Percentiles rank a stretch among this genome's conserved stretches.
Conservation (phyloP, 148 eudicot genomes). For the Polygonum maritimum region DNA sequence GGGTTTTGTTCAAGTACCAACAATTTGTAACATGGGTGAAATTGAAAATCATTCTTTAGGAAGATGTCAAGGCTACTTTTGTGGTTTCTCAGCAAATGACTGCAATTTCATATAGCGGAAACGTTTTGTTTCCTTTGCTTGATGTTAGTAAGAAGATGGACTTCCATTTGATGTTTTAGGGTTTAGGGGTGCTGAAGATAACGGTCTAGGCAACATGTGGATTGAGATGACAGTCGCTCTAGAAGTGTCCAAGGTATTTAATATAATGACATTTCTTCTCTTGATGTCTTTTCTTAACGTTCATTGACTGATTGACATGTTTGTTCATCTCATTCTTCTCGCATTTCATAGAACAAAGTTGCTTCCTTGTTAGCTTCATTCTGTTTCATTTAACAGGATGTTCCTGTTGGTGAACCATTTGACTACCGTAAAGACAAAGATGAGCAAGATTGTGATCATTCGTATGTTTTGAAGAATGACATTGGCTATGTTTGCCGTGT, state of each 20-base stretch:
- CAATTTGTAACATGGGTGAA: background rate
- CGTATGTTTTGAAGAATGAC: constrained; percentile 77
- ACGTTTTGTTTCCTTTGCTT: background rate
- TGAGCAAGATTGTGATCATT: constrained; percentile 83
- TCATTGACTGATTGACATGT: background rate
- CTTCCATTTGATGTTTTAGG: background rate
- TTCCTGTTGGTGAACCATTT: constrained; percentile 28
- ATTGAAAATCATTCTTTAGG: background rate
- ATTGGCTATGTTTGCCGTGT: constrained; percentile 92
- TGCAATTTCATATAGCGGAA: background rate
- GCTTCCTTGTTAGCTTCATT: background rate
- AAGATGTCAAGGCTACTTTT: background rate
- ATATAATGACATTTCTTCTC: background rate
- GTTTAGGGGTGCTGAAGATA: constrained; percentile 29
- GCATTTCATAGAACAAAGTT: background rate
- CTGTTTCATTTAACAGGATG: constrained; percentile 39
- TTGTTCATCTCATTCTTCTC: background rate
- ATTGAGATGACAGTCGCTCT: constrained; percentile 70
- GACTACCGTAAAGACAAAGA: constrained; percentile 34
- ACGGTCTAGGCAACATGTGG: constrained; percentile 71
- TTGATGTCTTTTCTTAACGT: background rate
- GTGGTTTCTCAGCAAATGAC: background rate
- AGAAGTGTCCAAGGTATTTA: constrained; percentile 67
- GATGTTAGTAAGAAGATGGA: background rate
- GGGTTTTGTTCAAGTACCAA: background rate